Evolutionary conservation across 768 basidiomycete species (phyloP), one percentile per base, ranked within the genome.

Genomic region (Pleurotus tuber-regium): DNA sequence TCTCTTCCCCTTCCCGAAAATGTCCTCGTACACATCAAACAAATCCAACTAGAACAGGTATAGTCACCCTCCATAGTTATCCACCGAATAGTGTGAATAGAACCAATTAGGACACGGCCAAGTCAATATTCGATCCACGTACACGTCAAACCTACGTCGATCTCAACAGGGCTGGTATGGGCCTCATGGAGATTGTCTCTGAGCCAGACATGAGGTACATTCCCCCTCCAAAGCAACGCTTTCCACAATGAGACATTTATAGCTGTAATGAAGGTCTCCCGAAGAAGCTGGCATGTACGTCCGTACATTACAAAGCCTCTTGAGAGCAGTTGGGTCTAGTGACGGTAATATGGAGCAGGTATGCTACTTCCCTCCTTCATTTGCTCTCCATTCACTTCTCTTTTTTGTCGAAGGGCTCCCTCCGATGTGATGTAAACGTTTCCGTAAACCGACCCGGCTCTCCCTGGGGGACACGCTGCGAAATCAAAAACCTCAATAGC

Each of bases 291-390:
- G 82, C 1, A 80, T 83, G 4, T 98, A 96, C 69, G 89, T 98
- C 4, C 77, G 85, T 31, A 77, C 86, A 7, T 72, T 99, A 1
- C 94, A 97, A 63, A 78, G 84, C 3, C 61, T 97, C 14, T 70
- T 98, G 6, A 80, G 95, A 14, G 78, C 89, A 12, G 75, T 96
- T 2, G 93, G 92, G 0, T 84, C 91, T 0, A 93, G 92, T 55
- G 92, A 96, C 63, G 94, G 92, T 1, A 95, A 95, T 61, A 98
- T 98, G 97, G 97, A 99, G 59, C 86, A 92, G 66, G 96, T 91
- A 47, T 21, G 51, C 29, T 7, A 60, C n/a, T 26, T 40, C 29
- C 23, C 9, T 26, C 25, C 12, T 39, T 51, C 31, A 18, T 35
- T 23, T 14, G 10, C 38, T 6, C 36, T 21, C 19, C 28, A 4